Percentiles rank a stretch among this genome's conserved stretches.
Evolutionary conservation across 352 stramenopile genomes (phyloP).

Genomic region (Pythium diclinum): DNA sequence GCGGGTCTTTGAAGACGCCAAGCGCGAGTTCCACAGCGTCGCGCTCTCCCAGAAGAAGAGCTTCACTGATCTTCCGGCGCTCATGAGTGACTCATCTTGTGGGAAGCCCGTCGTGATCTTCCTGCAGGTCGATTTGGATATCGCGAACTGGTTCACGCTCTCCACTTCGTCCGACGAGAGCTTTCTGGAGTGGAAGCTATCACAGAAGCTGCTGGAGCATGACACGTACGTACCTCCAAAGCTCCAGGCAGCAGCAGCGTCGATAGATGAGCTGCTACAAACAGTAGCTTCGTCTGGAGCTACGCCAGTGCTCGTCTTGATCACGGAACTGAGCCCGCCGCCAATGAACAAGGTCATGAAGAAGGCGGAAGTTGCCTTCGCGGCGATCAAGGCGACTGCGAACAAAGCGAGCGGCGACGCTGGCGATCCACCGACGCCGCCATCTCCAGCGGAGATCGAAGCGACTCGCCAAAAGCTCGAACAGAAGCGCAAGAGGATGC

Average conservation of each 20-base stretch:
- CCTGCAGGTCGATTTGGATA: conserved; percentile 65
- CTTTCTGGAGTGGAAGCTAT: conserved; percentile 40
- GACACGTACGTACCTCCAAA: conserved; percentile 43
- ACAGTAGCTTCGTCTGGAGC: background rate
- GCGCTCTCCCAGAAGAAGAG: conserved; percentile 35
- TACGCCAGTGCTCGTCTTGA: conserved; percentile 34
- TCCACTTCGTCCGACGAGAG: conserved; percentile 4
- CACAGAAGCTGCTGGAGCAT: conserved; percentile 41
- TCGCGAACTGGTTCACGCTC: conserved; percentile 67
- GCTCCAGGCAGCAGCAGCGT: conserved; percentile 24
- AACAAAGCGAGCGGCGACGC: background rate
- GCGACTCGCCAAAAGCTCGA: conserved; percentile 16
- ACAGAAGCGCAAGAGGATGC: conserved; percentile 5
- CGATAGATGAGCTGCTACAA: conserved; percentile 29
- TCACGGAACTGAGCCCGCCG: conserved; percentile 48
- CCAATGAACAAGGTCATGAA: conserved; percentile 46
- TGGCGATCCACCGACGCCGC: background rate
- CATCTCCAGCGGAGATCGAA: conserved; percentile 23
- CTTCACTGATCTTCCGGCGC: conserved; percentile 27
- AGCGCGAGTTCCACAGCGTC: conserved; percentile 27
- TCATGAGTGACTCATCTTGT: background rate
- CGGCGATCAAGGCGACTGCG: background rate
- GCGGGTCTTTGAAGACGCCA: conserved; percentile 18
- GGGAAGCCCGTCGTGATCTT: conserved; percentile 34
- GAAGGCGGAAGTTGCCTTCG: conserved; percentile 25